Base-by-base conservation (phyloP, 2,329 filamentous ascomycete genomes). In the Thermoascus crustaceus region DNA sequence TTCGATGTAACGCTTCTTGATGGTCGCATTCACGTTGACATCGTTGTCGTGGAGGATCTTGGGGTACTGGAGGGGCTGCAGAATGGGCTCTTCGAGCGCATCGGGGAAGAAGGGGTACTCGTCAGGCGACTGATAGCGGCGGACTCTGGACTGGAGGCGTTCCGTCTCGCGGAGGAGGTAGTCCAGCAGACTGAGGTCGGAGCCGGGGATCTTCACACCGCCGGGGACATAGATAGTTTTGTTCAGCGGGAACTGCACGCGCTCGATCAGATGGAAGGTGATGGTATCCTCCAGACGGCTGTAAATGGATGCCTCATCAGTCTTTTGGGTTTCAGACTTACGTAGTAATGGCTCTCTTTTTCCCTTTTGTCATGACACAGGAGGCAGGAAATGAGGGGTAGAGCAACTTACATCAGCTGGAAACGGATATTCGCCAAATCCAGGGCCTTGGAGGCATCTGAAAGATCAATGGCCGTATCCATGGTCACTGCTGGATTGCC, bases 211-310 rank as follows among this genome's bases (percentile, higher is more conserved):
- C 20, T 75, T 68, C 30, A 96, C 73, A n/a, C 83, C 85, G 41
- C 82, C 83, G 5, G 86, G 75, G 8, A 68, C 62, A 67, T 98
- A 98, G 63, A 96, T 88, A 52, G 80, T 85, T 56, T 75, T 71
- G 67, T 95, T 96, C 46, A 93, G 74, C 3, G 89, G 86, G 62
- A 96, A 98, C 61, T 98, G 91, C n/a, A 89, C 89, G 25, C 91
- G 82, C 67, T 98, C 91, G 55, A 96, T 96, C 24, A 98, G 72
- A 64, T 94, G 84, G 64, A 94, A 95, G 47, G 85, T 94, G 56
- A 98, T 96, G 42, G 89, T 96, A 58, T 98, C 91, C 68, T 98
- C 91, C 11, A 96, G 75, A 13, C 91, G 91, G 55, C 91, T 98
- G 54, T 13, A 23, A 7, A 41, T 38, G 37, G 20, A 37, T 7